Conservation (phyloP, 805 yeast genomes). For the Lachancea cidri region DNA sequence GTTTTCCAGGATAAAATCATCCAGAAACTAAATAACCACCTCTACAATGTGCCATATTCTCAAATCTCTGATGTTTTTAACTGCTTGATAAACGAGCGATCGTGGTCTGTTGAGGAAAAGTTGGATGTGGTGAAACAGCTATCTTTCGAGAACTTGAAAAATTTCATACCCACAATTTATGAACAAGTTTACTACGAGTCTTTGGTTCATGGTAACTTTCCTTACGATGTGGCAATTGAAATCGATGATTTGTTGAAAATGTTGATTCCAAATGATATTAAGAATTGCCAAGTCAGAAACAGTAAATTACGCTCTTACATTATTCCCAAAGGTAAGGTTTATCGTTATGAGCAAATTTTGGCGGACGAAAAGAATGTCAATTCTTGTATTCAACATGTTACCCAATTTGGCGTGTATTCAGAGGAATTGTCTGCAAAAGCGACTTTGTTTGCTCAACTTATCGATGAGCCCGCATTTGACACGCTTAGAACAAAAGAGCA, state of each 20-base stretch:
- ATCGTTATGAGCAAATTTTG: slow-evolving; percentile 45
- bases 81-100: slow-evolving; percentile 62
- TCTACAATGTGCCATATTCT: slow-evolving; percentile 68
- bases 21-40: slow-evolving; percentile 63
- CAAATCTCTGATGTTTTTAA: slow-evolving; percentile 65
- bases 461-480: slow-evolving; percentile 85
- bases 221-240: slow-evolving; percentile 46
- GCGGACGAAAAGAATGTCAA: slow-evolving; percentile 71
- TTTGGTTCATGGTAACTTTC: slow-evolving; percentile 72
- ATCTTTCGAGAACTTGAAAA: slow-evolving; percentile 44
- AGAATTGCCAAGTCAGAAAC: slow-evolving; percentile 25
- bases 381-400: slow-evolving; percentile 74
- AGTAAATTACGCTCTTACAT: slow-evolving; percentile 37
- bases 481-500: slow-evolving; percentile 91
- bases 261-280: slow-evolving; percentile 40
- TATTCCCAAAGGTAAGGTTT: slow-evolving; percentile 37
- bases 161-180: slow-evolving; percentile 49
- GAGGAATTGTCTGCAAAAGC: slow-evolving; percentile 43
- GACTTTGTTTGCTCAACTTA: slow-evolving; percentile 64
- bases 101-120: slow-evolving; percentile 63
- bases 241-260: slow-evolving; percentile 43
- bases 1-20: slow-evolving; percentile 58
- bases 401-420: slow-evolving; percentile 60
- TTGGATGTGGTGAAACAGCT: slow-evolving; percentile 43
- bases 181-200: slow-evolving; percentile 63